Percentiles rank a stretch among this genome's conserved stretches.
phyloP scores from a whole-genome alignment of 2,329 filamentous ascomycete species.

The Grosmannia clavigera region DNA sequence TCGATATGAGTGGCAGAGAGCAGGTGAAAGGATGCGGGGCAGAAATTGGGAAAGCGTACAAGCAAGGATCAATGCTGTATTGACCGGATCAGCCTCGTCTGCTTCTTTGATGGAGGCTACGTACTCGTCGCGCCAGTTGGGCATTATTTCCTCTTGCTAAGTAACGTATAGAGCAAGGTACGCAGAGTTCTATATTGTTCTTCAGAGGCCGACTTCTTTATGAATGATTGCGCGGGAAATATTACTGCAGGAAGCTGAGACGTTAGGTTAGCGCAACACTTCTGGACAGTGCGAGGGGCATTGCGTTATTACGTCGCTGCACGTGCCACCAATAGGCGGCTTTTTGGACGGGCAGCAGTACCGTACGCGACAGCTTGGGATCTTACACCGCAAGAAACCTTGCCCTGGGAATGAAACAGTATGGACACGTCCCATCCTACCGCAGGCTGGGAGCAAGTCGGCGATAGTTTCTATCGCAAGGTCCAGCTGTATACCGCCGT shows the following conservation, averaged over 20 bases:
- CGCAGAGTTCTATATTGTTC: not conserved
- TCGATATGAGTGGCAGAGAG: no score
- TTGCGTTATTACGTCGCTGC: not conserved
- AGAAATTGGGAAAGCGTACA: constrained; percentile 41
- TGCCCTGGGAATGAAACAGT: constrained; percentile 7
- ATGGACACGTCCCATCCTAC: constrained; percentile 56
- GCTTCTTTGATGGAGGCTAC: constrained; percentile 62
- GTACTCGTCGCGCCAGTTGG: constrained; percentile 74
- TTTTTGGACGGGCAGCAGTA: not conserved
- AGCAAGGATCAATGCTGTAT: constrained; percentile 59
- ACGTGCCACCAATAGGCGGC: not conserved
- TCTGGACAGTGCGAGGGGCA: not conserved
- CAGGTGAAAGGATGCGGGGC: no score
- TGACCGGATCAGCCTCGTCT: constrained; percentile 49
- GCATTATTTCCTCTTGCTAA: constrained; percentile 24
- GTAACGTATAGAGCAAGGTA: not conserved
- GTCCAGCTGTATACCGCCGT: constrained; percentile 84
- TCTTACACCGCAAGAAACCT: not conserved
- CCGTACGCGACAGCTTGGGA: not conserved
- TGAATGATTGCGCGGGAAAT: no score
- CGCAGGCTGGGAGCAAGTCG: constrained; percentile 88
- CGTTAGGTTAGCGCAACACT: no score
- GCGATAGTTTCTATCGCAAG: constrained; percentile 91
- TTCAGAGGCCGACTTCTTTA: not conserved
- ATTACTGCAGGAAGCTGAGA: no score